Base-by-base conservation (phyloP, 1,284 basidiomycete species). In the Thelephora terrestris region DNA sequence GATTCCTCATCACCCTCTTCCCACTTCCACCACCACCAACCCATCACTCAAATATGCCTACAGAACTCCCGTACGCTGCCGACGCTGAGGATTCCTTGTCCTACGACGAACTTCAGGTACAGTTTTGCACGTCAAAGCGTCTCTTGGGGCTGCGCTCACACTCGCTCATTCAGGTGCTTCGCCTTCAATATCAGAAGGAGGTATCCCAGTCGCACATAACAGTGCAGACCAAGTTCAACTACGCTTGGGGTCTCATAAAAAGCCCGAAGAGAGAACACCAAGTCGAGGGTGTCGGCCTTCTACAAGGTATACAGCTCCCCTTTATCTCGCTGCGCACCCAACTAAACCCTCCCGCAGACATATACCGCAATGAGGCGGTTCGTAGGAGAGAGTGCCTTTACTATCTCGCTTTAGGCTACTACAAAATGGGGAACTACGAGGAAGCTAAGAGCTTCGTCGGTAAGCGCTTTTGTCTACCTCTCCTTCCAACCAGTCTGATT, bases 221-320 rank as follows among this genome's bases (percentile, higher is more conserved):
- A 3, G 81, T 88, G 2, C 96, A 99, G 71, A 95, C 92, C 47
- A 96, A 93, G 68, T 99, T 99, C 74, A 99, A 99, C 71, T 95
- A 89, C 66, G 88, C 94, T 52, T 94, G 91, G 92, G 95, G 93
- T 4, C 74, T 96, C 27, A 89, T 96, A 49, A 96, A 96, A 75
- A 91, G 88, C 55, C 83, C 84, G 34, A 69, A 79, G 57, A 74
- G 77, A 46, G 85, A 89, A 29, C 76, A 95, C 58, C 91, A 96
- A 60, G 88, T 86, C 0, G 85, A 94, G 62, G 93, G 96, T 35
- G 90, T 99, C 45, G 81, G 81, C 55, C 64, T 99, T 46, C 71
- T 99, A 50, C 94, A 96, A 76, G 94, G 94, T 85, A 55, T 47
- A 77, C 63, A 29, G 9, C 9, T 50, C 43, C 12, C 40, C 9